Conservation (phyloP, 225 moss, liverwort and hornwort species). For the Thuidium tamariscinum region DNA sequence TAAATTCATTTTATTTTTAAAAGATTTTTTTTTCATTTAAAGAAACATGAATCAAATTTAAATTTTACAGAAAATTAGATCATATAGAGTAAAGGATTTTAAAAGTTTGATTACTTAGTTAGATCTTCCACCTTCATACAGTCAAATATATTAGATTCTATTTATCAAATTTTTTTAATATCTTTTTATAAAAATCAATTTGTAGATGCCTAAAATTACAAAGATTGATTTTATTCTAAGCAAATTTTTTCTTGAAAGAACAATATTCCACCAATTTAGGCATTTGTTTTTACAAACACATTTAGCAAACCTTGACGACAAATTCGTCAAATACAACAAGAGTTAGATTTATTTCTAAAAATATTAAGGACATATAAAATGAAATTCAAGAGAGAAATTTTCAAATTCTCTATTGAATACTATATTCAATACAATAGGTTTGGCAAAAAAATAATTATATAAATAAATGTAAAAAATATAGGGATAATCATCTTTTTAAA, state of each 20-base stretch:
- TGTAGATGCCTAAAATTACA: no score
- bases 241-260: background rate
- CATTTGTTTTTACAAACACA: background rate
- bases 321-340: rapidly evolving
- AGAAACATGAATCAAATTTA: rapidly evolving
- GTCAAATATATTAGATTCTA: no score
- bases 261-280: background rate
- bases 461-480: background rate
- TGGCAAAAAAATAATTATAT: background rate
- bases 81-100: background rate
- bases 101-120: background rate
- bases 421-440: rapidly evolving
- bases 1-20: background rate
- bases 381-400: no score
- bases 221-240: background rate
- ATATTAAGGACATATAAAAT: no score
- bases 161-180: no score
- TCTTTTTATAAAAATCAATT: background rate
- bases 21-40: no score
- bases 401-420: no score
- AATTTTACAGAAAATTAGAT: background rate
- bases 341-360: background rate
- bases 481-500: no score
- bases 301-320: rapidly evolving
- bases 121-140: no score